Base-by-base conservation (phyloP, 345 rosid genomes). In the Pistacia vera region DNA sequence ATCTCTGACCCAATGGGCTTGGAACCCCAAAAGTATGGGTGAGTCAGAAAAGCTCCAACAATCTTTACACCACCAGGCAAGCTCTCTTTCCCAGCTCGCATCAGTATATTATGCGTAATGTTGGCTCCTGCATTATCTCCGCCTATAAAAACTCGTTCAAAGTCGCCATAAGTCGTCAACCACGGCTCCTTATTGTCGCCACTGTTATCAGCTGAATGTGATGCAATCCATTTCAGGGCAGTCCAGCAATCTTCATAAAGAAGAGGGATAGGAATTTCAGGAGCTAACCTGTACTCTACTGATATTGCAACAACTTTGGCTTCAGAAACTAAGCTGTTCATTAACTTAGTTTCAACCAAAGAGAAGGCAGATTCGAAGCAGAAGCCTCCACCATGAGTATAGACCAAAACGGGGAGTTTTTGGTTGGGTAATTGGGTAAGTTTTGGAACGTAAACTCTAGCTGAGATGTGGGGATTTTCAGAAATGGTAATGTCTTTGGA, bases 51-150 rank as follows among this genome's bases (percentile, higher is more conserved):
- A 44, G 78, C 75, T 11, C 89, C 89, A 2, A 48, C 2, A 7
- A 88, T 70, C 20, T 52, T 81, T 1, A 79, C 81, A 12, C 75
- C 81, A 3, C 85, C 75, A 0, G 68, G 66, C 64, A 81, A n/a
- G 2, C 12, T 67, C 49, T 83, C 81, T 1, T 46, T 13, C 0
- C 83, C 82, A 0, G 83, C 83, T 71, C 83, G 36, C 82, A 88
- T 63, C n/a, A 60, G 73, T 17, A 75, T 25, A 44, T 77, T 78
- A 63, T 83, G 81, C 12, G 78, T 82, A 3, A 86, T 30, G 64
- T 84, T 86, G 22, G 78, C 86, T 17, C 90, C 90, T 5, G 90
- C 82, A 33, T 85, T 84, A 76, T 84, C 88, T 11, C 88, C 90
- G 0, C 68, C 86, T 0, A 86, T 7, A 17, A 66, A 82, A 13